A percentile compares a stretch with the other conserved stretches of the same genome.
phyloP scores from a whole-genome alignment of 2,329 filamentous ascomycete species.

The Ilyonectria destructans region DNA sequence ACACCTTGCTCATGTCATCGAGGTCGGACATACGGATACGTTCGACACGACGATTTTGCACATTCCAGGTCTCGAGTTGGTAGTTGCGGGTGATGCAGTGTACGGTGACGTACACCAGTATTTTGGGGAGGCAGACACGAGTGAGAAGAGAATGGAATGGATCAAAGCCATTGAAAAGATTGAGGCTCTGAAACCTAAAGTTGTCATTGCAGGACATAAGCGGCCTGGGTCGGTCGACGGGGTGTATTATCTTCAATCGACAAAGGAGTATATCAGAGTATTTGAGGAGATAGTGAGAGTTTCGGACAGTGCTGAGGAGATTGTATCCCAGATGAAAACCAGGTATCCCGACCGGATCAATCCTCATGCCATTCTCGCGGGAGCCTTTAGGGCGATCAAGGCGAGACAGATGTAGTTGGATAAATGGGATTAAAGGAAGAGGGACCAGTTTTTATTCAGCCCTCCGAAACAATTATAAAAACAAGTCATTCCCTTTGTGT shows the following conservation, averaged over 20 bases:
- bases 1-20: not conserved
- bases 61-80: conserved; percentile 16
- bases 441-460: too few species aligned
- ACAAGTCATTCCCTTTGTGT: too few species aligned
- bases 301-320: not conserved
- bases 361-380: too few species aligned
- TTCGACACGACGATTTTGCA: conserved; percentile 15
- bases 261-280: conserved; percentile 15
- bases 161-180: conserved; percentile 21
- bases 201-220: conserved; percentile 18
- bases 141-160: conserved; percentile 19
- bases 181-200: conserved; percentile 8
- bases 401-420: too few species aligned
- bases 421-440: too few species aligned
- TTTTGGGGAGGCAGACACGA: conserved; percentile 12
- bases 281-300: conserved; percentile 4
- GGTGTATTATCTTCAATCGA: conserved; percentile 6
- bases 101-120: conserved; percentile 26
- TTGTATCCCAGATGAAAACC: not conserved
- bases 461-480: too few species aligned
- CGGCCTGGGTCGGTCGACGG: conserved; percentile 16
- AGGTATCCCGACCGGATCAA: conserved; percentile 1
- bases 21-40: conserved; percentile 26
- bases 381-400: too few species aligned
- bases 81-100: conserved; percentile 18